These are phyloP conservation scores for Verticillium isaacii DNA, from an alignment of 2,329 filamentous ascomycete genomes.

Conservation along the genomic window DNA sequence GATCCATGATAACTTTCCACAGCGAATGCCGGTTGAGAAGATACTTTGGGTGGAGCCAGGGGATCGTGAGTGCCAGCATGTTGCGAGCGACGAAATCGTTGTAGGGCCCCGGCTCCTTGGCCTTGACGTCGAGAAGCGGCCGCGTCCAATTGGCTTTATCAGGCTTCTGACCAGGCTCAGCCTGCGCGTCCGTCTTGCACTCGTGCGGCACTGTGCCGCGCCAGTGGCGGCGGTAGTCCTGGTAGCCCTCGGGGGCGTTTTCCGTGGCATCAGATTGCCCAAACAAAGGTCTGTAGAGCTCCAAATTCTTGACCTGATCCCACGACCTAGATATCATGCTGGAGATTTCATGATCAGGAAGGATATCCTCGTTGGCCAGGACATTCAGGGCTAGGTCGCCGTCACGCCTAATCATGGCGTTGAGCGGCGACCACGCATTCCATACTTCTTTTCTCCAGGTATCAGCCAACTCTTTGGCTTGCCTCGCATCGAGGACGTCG, in stretches of 20 bases:
- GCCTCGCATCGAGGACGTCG: background rate
- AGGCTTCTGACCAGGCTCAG: background rate
- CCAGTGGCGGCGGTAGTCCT: background rate
- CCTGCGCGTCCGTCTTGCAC: background rate
- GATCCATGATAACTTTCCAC: constrained; percentile 1
- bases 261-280: background rate
- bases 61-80: constrained; percentile 1
- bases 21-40: background rate
- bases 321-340: background rate
- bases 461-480: background rate
- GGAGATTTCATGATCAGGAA: background rate
- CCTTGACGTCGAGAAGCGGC: background rate
- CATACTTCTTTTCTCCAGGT: background rate
- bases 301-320: background rate
- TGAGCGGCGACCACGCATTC: background rate
- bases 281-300: background rate
- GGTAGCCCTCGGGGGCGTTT: background rate
- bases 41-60: constrained; percentile 2
- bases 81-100: background rate
- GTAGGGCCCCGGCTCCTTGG: background rate
- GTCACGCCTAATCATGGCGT: background rate
- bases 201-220: background rate
- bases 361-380: background rate
- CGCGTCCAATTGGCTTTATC: background rate
- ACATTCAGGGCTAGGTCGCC: background rate